These are phyloP conservation scores for Pyrenula massariospora DNA, from an alignment of 495 filamentous ascomycete genomes.

Conservation along the genomic window DNA sequence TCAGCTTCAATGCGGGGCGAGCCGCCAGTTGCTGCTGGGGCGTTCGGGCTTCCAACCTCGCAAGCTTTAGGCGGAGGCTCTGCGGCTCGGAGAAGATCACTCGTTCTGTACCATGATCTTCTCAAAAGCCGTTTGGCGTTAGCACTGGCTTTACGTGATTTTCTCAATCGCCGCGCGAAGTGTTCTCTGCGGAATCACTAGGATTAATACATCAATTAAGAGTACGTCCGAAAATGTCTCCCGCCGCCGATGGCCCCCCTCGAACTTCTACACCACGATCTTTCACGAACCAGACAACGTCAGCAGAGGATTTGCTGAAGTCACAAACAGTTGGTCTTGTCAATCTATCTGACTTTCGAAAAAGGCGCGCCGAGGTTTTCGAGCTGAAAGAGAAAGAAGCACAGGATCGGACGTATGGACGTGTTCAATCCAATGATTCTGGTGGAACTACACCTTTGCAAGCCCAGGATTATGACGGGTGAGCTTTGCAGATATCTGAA, in stretches of 20 bases:
- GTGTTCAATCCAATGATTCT: conserved; percentile 34
- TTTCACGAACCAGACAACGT: conserved; percentile 69
- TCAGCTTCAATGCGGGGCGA: too few relatives aligned
- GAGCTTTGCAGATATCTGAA: conserved; percentile 15
- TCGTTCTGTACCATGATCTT: too few relatives aligned
- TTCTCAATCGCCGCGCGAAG: too few relatives aligned
- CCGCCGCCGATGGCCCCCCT: conserved; percentile 24
- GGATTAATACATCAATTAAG: too few relatives aligned
- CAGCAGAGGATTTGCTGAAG: conserved; percentile 82
- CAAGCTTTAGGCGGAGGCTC: too few relatives aligned
- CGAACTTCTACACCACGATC: conserved; percentile 29
- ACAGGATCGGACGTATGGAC: conserved; percentile 44
- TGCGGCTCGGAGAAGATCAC: too few relatives aligned
- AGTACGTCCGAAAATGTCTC: too few relatives aligned
- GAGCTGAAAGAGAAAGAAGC: conserved; percentile 84
- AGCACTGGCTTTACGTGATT: too few relatives aligned
- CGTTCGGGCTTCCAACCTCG: too few relatives aligned
- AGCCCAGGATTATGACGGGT: conserved; percentile 41
- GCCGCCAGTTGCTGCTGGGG: too few relatives aligned
- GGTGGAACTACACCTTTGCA: conserved; percentile 39
- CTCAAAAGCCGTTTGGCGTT: too few relatives aligned
- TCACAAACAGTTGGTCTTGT: conserved; percentile 91
- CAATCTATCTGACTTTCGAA: conserved; percentile 87
- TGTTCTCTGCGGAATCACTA: too few relatives aligned
- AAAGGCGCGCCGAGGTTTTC: conserved; percentile 85